Evolutionary conservation across 176 grass and related monocot genomes (phyloP), one percentile per base, ranked within the genome.

Genomic region (Rhipidocladum racemiflorum): DNA sequence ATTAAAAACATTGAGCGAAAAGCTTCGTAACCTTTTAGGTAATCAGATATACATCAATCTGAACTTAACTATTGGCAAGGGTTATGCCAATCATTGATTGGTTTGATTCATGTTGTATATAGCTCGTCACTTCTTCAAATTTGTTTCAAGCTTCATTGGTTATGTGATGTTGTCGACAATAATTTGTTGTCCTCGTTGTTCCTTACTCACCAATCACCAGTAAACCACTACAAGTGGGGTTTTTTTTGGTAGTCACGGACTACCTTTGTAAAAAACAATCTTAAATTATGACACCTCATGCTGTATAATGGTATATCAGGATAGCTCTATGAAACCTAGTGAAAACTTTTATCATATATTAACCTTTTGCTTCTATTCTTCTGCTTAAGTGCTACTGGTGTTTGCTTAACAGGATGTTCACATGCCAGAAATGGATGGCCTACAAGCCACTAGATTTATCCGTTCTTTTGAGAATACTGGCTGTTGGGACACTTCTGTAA

Each of bases 341-440:
- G 56, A 85, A 81, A 59, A 46, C 28, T 1, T 76, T 46, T 65
- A 36, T 38, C 12, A 39, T 59, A 55, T 61, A 35, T 71, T 38
- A 79, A 63, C 23, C 29, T 21, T 88, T 88, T 89, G 21, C 35
- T 70, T 79, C 17, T 54, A 13, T 10, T 57, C 42, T 70, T 80
- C 54, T 82, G 65, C 46, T 55, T 18, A 70, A 63, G 9, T n/a
- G 9, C 23, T 85, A 30, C 27, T 74, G 12, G 1, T 68, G 7
- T 65, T 35, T 92, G 14, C 34, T 81, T 74, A 35, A 42, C 81
- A 97, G 95, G 95, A 97, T 92, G 90, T 97, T 75, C 88, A 88
- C 81, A 97, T 97, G 95, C 95, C 92, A 84, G 84, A 91, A 87
- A 94, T 97, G 95, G 92, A 97, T 85, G 95, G 95, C 23, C 70